Percentiles rank a stretch among this genome's conserved stretches.
These are phyloP conservation scores for Tolypocladium album DNA, from an alignment of 2,329 filamentous ascomycete species.

Conservation along the genomic window DNA sequence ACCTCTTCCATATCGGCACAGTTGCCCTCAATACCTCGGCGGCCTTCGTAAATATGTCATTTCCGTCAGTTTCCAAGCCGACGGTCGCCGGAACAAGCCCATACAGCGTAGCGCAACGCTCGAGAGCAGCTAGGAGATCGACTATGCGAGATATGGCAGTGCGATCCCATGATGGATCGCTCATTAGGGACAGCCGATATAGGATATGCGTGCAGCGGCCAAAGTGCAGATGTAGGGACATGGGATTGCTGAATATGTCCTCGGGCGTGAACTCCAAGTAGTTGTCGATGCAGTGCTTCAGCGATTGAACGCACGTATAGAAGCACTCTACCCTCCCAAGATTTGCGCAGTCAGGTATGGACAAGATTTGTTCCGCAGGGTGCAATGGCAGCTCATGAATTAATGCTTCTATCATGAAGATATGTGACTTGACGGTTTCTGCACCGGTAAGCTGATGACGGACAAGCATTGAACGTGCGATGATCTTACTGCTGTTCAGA, in stretches of 20 bases:
- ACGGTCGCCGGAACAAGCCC: not conserved
- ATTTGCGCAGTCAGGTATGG: not conserved
- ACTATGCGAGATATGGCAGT: constrained; percentile 16
- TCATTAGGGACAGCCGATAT: constrained; percentile 14
- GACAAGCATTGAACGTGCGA: not conserved
- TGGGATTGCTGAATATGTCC: constrained; percentile 16
- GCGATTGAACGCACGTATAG: constrained; percentile 15
- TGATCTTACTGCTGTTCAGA: not conserved
- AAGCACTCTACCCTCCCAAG: constrained; percentile 4
- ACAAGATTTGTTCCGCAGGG: not conserved
- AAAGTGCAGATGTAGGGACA: constrained; percentile 16
- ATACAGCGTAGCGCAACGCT: constrained; percentile 1
- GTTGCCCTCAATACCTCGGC: constrained; percentile 3
- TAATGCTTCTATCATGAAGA: not conserved
- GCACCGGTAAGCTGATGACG: not conserved
- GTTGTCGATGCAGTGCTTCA: constrained; percentile 15
- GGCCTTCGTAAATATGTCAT: constrained; percentile 2
- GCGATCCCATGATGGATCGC: constrained; percentile 28
- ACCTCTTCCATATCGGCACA: constrained; percentile 5
- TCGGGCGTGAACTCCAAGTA: constrained; percentile 17
- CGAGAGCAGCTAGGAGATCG: constrained; percentile 16
- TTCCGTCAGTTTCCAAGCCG: constrained; percentile 1
- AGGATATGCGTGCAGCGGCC: constrained; percentile 19
- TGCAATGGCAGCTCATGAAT: not conserved
- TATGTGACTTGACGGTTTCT: not conserved